phyloP scores from a whole-genome alignment of 2,329 filamentous ascomycete genomes.

The Fusarium albidum region DNA sequence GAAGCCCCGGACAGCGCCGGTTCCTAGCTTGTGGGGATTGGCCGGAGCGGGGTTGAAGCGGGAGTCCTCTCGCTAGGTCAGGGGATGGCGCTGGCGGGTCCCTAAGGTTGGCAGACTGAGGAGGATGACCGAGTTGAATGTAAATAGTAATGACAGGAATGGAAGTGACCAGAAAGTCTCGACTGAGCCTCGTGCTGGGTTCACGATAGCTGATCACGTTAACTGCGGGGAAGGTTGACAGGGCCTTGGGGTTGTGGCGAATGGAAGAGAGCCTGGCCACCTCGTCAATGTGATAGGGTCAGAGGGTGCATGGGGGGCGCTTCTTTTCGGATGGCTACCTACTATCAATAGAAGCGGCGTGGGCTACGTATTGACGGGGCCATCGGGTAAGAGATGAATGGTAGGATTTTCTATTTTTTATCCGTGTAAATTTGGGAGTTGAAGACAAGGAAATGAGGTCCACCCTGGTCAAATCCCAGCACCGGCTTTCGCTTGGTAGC shows the following conservation, averaged over 20 bases:
- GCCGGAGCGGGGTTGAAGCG: conserved; percentile 29
- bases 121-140: neutral
- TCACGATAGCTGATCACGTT: conserved; percentile 11
- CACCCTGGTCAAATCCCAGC: no score
- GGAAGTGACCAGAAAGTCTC: conserved; percentile 23
- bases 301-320: conserved; percentile 19
- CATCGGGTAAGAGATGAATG: neutral
- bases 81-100: conserved; percentile 28
- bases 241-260: conserved; percentile 13
- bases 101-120: conserved; percentile 1
- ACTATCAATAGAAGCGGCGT: conserved; percentile 28
- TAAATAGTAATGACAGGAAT: conserved; percentile 21
- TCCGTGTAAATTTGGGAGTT: no score
- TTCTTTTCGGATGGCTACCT: conserved; percentile 8
- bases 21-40: conserved; percentile 32
- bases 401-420: no score
- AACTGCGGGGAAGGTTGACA: conserved; percentile 30
- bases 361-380: conserved; percentile 7
- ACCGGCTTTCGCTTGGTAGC: no score
- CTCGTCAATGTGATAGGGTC: no score
- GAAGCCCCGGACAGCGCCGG: conserved; percentile 11
- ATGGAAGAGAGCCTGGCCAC: no score
- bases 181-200: conserved; percentile 22
- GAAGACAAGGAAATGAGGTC: no score
- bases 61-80: conserved; percentile 26